Evolutionary conservation across 2,329 filamentous ascomycete species (phyloP).

Genomic region (Clarireedia homoeocarpa): DNA sequence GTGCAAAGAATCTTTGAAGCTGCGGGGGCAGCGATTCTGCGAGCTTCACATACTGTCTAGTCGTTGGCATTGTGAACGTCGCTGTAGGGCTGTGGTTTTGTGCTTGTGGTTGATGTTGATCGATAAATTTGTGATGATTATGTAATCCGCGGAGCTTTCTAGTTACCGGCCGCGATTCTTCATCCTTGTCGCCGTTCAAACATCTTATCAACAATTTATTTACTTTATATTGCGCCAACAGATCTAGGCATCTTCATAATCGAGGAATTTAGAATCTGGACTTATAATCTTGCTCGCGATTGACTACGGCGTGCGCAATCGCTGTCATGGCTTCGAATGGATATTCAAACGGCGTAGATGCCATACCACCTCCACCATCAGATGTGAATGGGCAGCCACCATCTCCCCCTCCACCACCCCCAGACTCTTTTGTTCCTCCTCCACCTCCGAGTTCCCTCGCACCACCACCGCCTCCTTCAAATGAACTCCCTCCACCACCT

Average conservation of each 20-base stretch:
- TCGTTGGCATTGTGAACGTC: conserved; percentile 15
- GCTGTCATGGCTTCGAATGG: conserved; percentile 14
- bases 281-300: too few relatives aligned
- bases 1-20: conserved; percentile 79
- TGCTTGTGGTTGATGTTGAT: conserved; percentile 7
- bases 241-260: neutral
- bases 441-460: conserved; percentile 31
- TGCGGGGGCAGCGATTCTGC: conserved; percentile 68
- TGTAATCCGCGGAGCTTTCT: neutral
- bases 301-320: too few relatives aligned
- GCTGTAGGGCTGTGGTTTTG: conserved; percentile 3
- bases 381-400: conserved; percentile 19
- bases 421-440: conserved; percentile 32
- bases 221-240: conserved; percentile 1
- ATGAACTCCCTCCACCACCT: conserved; percentile 29
- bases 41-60: conserved; percentile 37
- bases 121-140: neutral
- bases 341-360: conserved; percentile 15
- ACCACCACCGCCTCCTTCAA: conserved; percentile 24
- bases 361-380: conserved; percentile 21
- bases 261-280: neutral
- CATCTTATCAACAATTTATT: neutral
- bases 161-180: conserved; percentile 5
- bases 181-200: conserved; percentile 3
- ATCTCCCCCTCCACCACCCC: conserved; percentile 33